A percentile compares a stretch with the other conserved stretches of the same genome.
Conservation (phyloP, 2,329 filamentous ascomycete genomes). For the Hypocrella siamensis region DNA sequence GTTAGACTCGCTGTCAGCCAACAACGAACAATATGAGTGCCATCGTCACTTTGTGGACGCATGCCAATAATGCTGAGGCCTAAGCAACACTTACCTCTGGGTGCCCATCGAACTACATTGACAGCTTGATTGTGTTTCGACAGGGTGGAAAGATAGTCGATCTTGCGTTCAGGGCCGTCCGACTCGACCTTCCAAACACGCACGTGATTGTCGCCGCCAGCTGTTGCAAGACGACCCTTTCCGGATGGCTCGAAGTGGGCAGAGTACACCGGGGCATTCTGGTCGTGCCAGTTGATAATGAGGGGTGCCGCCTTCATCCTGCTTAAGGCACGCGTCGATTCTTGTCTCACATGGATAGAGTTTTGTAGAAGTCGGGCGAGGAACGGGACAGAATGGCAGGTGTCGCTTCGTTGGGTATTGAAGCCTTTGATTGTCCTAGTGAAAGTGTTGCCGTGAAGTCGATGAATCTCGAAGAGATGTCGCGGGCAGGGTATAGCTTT, state of each 20-base stretch:
- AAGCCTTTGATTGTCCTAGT: no score
- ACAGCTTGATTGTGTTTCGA: conserved; percentile 92
- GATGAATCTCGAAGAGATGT: no score
- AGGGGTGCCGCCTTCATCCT: conserved; percentile 91
- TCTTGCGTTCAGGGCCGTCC: conserved; percentile 72
- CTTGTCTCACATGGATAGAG: no score
- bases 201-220: conserved; percentile 92
- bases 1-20: no score
- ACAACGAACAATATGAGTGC: background rate
- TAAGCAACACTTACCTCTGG: conserved; percentile 50
- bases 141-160: conserved; percentile 83
- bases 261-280: conserved; percentile 92
- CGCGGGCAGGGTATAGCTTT: no score
- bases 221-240: conserved; percentile 83
- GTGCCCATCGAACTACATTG: conserved; percentile 93
- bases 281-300: conserved; percentile 97
- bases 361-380: no score
- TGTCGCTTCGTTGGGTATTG: no score
- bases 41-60: background rate
- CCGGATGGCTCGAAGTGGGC: conserved; percentile 90
- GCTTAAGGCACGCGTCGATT: conserved; percentile 15
- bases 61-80: background rate
- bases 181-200: conserved; percentile 84
- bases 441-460: no score
- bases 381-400: no score